phyloP scores from a whole-genome alignment of 2,329 filamentous ascomycete genomes.

The Sporothrix inflata region DNA sequence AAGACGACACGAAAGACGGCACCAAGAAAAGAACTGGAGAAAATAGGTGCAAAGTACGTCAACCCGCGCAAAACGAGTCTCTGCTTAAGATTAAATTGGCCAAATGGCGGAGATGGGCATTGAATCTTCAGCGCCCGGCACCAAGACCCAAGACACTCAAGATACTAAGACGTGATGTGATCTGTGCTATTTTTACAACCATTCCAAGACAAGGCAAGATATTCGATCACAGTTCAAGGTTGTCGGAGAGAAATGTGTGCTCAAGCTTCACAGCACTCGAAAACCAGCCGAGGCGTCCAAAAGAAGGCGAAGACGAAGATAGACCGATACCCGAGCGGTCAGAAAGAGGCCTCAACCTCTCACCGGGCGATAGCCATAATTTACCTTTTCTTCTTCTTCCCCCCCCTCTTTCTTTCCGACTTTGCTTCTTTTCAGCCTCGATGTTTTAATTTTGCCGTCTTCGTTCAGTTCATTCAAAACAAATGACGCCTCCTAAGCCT shows the following conservation, averaged over 20 bases:
- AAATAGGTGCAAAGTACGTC: neutral
- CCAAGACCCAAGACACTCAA: neutral
- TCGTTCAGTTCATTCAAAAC: neutral
- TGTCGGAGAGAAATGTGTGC: neutral
- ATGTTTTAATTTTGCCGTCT: slow-evolving; percentile 6
- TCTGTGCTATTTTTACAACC: slow-evolving; percentile 6
- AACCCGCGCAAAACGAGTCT: neutral
- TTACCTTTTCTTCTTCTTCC: neutral
- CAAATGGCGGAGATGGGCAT: neutral
- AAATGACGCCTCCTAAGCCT: neutral
- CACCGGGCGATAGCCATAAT: neutral
- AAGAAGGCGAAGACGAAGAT: neutral
- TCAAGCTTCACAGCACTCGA: neutral
- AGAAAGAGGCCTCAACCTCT: neutral
- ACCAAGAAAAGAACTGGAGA: neutral
- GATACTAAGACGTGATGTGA: neutral
- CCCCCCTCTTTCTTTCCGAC: neutral
- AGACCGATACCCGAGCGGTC: neutral
- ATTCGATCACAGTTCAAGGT: neutral
- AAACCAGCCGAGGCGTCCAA: neutral
- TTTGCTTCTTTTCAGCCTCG: neutral
- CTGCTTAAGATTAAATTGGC: neutral
- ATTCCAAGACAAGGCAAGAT: slow-evolving; percentile 4
- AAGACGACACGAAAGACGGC: neutral
- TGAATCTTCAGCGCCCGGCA: slow-evolving; percentile 11